Evolutionary conservation across 306 rosid species (phyloP).

Genomic region (Ammopiptanthus mongolicus): DNA sequence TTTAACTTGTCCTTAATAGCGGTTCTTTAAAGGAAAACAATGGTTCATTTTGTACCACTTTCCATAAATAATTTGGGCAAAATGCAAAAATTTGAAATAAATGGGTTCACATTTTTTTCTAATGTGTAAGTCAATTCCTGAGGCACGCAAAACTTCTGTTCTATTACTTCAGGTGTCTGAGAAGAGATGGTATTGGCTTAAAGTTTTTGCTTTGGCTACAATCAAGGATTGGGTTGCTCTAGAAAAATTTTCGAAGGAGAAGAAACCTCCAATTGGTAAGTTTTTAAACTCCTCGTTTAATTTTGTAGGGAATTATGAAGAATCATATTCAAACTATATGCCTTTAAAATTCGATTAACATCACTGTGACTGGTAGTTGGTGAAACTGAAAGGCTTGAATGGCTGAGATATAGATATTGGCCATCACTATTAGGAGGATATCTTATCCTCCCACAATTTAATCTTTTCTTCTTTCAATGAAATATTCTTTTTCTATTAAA

Average conservation of each 20-base stretch:
- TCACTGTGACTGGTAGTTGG: background rate
- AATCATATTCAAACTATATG: background rate
- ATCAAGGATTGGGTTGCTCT: conserved; percentile 89
- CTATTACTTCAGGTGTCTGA: conserved; percentile 72
- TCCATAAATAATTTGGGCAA: background rate
- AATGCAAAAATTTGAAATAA: background rate
- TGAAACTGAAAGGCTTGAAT: conserved; percentile 5
- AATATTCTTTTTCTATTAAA: background rate
- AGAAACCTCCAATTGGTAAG: conserved; percentile 85
- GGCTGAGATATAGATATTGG: background rate
- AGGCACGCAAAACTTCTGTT: conserved; percentile 7
- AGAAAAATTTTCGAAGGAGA: conserved; percentile 90
- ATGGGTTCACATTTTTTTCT: background rate
- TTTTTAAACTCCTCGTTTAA: conserved; percentile 6
- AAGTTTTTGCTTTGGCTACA: conserved; percentile 94
- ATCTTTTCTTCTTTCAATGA: background rate
- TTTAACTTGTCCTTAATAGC: background rate
- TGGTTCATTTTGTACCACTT: conserved; percentile 13
- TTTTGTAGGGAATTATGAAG: background rate
- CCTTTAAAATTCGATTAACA: background rate
- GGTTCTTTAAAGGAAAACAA: conserved; percentile 4
- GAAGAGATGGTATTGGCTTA: conserved; percentile 99
- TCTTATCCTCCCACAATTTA: background rate
- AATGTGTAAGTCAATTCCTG: conserved; percentile 3
- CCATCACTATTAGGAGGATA: background rate